These are phyloP conservation scores for Copromyces sp. DNA, from an alignment of 495 filamentous ascomycete genomes.

Conservation along the genomic window DNA sequence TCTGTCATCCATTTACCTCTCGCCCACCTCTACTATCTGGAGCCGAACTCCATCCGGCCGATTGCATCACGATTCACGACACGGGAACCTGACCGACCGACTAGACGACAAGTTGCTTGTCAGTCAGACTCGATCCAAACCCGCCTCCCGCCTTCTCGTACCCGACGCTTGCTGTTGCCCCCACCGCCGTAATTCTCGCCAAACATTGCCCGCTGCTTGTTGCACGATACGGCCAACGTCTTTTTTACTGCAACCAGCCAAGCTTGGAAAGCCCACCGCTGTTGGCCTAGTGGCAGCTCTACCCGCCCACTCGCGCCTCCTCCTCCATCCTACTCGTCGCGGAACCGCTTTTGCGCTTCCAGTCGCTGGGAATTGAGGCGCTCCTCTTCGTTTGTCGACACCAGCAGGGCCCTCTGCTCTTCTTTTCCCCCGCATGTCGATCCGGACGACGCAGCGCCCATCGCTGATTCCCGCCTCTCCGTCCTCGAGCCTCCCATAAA, in stretches of 20 bases:
- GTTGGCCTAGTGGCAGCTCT: not conserved
- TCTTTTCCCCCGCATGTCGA: conserved; percentile 4
- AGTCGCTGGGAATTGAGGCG: not conserved
- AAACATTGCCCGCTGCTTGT: not conserved
- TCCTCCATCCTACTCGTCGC: not conserved
- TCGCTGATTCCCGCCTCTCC: not conserved
- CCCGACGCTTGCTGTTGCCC: not conserved
- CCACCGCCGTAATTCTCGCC: not conserved
- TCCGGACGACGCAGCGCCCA: conserved; percentile 3
- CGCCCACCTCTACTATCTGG: not conserved
- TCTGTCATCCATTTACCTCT: not conserved
- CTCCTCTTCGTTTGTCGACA: not conserved
- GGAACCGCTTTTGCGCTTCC: not conserved
- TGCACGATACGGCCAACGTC: not conserved
- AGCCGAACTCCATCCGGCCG: not conserved
- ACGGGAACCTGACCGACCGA: not conserved
- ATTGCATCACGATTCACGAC: not conserved
- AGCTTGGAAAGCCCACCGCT: not conserved
- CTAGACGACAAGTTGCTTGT: not conserved
- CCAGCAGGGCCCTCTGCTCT: not conserved
- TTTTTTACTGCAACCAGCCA: not conserved
- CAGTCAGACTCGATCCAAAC: not conserved
- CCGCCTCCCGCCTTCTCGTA: not conserved
- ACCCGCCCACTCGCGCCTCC: not conserved
- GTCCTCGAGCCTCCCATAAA: not conserved